These are phyloP conservation scores for Erucastrum elatum DNA, from an alignment of 345 rosid species.

Conservation along the genomic window DNA sequence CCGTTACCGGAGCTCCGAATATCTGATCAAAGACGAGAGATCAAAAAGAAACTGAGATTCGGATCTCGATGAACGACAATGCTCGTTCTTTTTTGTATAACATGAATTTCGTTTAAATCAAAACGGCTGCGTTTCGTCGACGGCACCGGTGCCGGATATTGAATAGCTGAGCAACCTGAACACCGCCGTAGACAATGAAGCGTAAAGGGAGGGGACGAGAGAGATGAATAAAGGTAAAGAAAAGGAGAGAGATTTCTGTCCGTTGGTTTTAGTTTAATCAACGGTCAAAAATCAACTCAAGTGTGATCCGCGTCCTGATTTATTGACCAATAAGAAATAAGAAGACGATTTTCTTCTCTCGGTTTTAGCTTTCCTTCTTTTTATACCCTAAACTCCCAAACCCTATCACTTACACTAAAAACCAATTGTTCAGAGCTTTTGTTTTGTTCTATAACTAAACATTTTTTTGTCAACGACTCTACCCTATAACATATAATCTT, in stretches of 20 bases:
- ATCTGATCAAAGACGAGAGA: conserved; percentile 29
- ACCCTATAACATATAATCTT: too few species aligned
- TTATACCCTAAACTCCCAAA: too few species aligned
- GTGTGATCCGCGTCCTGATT: neutral
- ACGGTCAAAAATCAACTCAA: neutral
- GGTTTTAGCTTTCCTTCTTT: too few species aligned
- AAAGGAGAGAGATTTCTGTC: neutral
- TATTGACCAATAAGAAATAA: neutral
- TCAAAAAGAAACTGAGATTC: conserved; percentile 43
- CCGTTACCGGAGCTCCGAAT: conserved; percentile 41
- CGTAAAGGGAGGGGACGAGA: neutral
- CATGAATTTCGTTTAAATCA: neutral
- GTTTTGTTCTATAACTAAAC: neutral
- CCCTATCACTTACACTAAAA: too few species aligned
- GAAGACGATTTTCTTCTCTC: too few species aligned
- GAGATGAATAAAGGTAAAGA: neutral
- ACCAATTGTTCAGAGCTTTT: too few species aligned
- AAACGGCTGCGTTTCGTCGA: neutral
- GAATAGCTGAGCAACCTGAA: neutral
- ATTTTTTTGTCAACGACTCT: too few species aligned
- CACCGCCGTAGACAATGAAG: neutral
- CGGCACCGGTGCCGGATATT: neutral
- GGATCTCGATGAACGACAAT: conserved; percentile 55
- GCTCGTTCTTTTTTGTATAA: conserved; percentile 23
- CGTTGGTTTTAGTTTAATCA: too few species aligned